Evolutionary conservation across 129 eudicot genomes (phyloP).

Genomic region (Escallonia herrerae): DNA sequence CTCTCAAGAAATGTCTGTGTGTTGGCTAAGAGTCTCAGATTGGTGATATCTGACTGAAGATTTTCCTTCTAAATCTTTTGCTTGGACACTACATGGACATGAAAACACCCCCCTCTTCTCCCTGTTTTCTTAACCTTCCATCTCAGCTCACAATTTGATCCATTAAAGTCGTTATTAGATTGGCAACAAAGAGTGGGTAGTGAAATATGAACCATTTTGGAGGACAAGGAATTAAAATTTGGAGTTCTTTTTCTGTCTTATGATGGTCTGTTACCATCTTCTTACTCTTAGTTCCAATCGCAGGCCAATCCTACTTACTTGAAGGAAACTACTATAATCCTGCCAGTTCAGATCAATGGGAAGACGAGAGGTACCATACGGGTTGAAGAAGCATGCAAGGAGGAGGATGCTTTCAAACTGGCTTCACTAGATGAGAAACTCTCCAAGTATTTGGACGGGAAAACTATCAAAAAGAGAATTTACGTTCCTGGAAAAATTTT

Average conservation of each 20-base stretch:
- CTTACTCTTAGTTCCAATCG: conserved; percentile 2
- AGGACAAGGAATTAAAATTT: too few species aligned
- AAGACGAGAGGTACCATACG: conserved; percentile 91
- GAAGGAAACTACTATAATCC: conserved; percentile 60
- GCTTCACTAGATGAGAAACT: conserved; percentile 67
- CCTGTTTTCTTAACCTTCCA: too few species aligned
- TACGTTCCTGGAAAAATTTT: conserved; percentile 80
- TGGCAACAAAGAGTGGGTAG: too few species aligned
- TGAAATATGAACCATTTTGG: too few species aligned
- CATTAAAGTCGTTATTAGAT: too few species aligned
- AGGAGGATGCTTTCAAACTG: conserved; percentile 72
- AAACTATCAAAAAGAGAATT: conserved; percentile 69
- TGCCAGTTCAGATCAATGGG: conserved; percentile 96
- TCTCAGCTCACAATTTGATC: too few species aligned
- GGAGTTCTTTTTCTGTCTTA: neutral
- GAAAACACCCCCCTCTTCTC: neutral
- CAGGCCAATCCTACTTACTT: conserved; percentile 76
- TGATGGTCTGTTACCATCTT: neutral
- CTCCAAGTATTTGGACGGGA: conserved; percentile 66
- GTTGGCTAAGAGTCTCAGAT: neutral
- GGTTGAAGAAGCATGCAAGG: conserved; percentile 72
- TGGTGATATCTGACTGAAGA: neutral
- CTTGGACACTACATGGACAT: neutral
- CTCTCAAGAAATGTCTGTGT: too few species aligned
- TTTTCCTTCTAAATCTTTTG: neutral